Evolutionary conservation across 352 stramenopile species (phyloP).

Genomic region (Pythium diclinum): DNA sequence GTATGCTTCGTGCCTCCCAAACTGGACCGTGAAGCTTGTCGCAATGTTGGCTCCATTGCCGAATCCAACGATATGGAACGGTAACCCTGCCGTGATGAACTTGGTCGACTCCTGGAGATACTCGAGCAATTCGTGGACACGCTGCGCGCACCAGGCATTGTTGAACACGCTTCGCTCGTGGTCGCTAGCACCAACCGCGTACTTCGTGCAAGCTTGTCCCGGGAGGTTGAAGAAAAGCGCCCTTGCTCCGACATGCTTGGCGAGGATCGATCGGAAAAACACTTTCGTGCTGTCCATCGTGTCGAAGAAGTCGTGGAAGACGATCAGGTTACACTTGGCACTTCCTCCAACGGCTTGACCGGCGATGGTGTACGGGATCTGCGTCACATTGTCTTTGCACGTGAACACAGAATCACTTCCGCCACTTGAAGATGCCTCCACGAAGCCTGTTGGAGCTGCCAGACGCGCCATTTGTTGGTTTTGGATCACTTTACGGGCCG

Average conservation of each 20-base stretch:
- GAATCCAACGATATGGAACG: slow-evolving; percentile 88
- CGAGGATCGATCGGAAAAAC: slow-evolving; percentile 81
- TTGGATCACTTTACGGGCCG: slow-evolving; percentile 55
- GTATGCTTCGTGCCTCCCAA: slow-evolving; percentile 38
- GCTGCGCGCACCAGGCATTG: slow-evolving; percentile 82
- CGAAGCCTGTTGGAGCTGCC: slow-evolving; percentile 41
- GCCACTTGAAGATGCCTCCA: slow-evolving; percentile 26
- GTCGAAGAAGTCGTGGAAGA: slow-evolving; percentile 93
- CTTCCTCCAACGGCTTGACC: slow-evolving; percentile 59
- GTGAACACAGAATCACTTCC: slow-evolving; percentile 48
- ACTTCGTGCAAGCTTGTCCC: slow-evolving; percentile 82
- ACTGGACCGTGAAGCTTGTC: slow-evolving; percentile 55
- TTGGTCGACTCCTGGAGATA: slow-evolving; percentile 64
- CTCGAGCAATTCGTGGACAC: slow-evolving; percentile 84
- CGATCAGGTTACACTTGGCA: slow-evolving; percentile 84
- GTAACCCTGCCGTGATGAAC: slow-evolving; percentile 63
- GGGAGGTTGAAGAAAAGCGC: slow-evolving; percentile 91
- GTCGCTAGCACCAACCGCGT: slow-evolving; percentile 24
- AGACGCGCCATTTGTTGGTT: slow-evolving; percentile 74
- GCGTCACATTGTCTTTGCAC: slow-evolving; percentile 71
- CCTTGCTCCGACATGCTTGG: slow-evolving; percentile 74
- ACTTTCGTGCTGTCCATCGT: slow-evolving; percentile 88
- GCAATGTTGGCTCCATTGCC: slow-evolving; percentile 88
- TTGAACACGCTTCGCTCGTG: slow-evolving; percentile 43
- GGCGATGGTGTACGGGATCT: slow-evolving; percentile 79